Evolutionary conservation across 2,329 filamentous ascomycete genomes (phyloP).

Genomic region (Nannizziopsis arthrosporioides): DNA sequence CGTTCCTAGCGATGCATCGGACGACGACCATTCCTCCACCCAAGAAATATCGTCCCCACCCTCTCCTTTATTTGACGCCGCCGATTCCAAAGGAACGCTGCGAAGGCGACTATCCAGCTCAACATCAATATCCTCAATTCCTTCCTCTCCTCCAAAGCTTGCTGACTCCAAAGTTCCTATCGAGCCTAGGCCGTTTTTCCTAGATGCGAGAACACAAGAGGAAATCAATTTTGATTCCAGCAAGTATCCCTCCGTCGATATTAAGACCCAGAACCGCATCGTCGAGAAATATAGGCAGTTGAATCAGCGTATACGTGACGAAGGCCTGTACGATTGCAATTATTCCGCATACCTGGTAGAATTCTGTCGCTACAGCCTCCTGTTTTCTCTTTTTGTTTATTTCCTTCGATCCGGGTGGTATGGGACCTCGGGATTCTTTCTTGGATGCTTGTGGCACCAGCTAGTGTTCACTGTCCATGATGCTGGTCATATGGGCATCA

Average conservation of each 20-base stretch:
- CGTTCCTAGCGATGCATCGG: slow-evolving; percentile 18
- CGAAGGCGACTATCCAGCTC: slow-evolving; percentile 28
- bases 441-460: slow-evolving; percentile 88
- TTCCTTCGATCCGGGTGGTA: slow-evolving; percentile 57
- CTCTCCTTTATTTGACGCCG: slow-evolving; percentile 49
- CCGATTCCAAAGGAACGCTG: slow-evolving; percentile 29
- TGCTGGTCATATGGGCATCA: slow-evolving; percentile 94
- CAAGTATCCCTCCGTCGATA: slow-evolving; percentile 70
- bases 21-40: slow-evolving; percentile 37
- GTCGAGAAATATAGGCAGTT: slow-evolving; percentile 71
- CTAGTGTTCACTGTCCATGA: slow-evolving; percentile 90
- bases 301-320: slow-evolving; percentile 56
- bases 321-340: slow-evolving; percentile 73
- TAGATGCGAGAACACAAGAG: slow-evolving; percentile 62
- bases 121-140: slow-evolving; percentile 22
- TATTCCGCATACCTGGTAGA: slow-evolving; percentile 72
- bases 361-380: slow-evolving; percentile 54
- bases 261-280: slow-evolving; percentile 61
- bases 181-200: slow-evolving; percentile 45
- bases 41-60: slow-evolving; percentile 44
- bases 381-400: slow-evolving; percentile 51
- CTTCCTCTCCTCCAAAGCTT: slow-evolving; percentile 14
- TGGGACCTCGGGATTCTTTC: slow-evolving; percentile 55
- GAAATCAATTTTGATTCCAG: slow-evolving; percentile 64
- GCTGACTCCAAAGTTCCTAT: slow-evolving; percentile 9